Percentiles rank a stretch among this genome's conserved stretches.
These are phyloP conservation scores for Flaveria bidentis DNA, from an alignment of 129 eudicot species.

Conservation along the genomic window DNA sequence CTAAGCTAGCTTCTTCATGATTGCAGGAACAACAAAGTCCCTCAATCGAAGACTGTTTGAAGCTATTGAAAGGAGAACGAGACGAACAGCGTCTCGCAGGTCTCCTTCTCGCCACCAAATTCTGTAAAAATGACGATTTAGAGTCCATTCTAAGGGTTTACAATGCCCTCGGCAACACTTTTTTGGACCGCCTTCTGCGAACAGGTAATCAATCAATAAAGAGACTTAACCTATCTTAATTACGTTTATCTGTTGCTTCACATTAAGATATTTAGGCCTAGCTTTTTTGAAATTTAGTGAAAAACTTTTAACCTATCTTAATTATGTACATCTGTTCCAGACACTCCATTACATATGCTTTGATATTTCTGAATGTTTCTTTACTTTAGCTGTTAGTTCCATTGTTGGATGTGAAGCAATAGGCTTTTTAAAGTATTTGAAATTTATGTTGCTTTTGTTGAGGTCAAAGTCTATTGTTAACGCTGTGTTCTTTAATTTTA, in stretches of 20 bases:
- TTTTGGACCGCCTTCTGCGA: slow-evolving; percentile 81
- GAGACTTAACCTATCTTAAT: too few relatives aligned
- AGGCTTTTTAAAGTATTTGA: too few relatives aligned
- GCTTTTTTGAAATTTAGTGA: too few relatives aligned
- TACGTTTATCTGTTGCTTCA: too few relatives aligned
- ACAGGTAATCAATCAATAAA: slow-evolving; percentile 45
- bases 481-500: not conserved
- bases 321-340: too few relatives aligned
- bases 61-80: slow-evolving; percentile 67
- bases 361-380: not conserved
- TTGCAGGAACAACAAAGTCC: slow-evolving; percentile 32
- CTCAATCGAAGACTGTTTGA: slow-evolving; percentile 62
- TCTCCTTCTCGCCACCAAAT: slow-evolving; percentile 75
- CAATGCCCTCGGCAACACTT: slow-evolving; percentile 57
- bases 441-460: not conserved
- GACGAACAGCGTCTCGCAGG: slow-evolving; percentile 94
- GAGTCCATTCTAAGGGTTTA: slow-evolving; percentile 51
- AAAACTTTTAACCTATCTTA: too few relatives aligned
- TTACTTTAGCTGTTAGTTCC: too few relatives aligned
- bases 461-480: not conserved
- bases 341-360: not conserved
- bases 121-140: slow-evolving; percentile 65
- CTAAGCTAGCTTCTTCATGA: too few relatives aligned
- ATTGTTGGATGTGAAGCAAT: too few relatives aligned
- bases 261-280: too few relatives aligned